phyloP scores from a whole-genome alignment of 768 basidiomycete species.

The Lentinus tigrinus region DNA sequence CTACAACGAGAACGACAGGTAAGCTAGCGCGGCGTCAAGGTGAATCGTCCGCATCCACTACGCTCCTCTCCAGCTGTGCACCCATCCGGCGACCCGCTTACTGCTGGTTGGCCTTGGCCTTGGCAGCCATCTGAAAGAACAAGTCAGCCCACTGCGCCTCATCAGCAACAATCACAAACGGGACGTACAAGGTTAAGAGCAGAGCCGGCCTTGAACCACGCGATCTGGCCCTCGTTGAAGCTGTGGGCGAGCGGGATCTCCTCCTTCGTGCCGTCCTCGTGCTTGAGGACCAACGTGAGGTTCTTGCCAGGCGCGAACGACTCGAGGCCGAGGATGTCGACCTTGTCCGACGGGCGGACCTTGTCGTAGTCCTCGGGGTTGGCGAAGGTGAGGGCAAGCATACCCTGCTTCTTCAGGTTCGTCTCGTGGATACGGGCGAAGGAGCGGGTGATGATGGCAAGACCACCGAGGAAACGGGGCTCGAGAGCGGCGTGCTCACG shows the following conservation, averaged over 20 bases:
- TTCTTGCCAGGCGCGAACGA: constrained; percentile 90
- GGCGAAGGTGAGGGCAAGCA: constrained; percentile 93
- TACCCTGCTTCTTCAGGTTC: constrained; percentile 99
- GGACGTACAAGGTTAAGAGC: constrained; percentile 79
- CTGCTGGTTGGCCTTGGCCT: constrained; percentile 43
- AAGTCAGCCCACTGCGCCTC: constrained; percentile 7
- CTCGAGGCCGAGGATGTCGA: constrained; percentile 87
- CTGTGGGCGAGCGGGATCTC: constrained; percentile 83
- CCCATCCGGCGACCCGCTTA: constrained; percentile 20
- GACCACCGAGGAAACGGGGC: constrained; percentile 91
- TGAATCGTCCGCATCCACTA: constrained; percentile 11
- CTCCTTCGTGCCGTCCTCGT: constrained; percentile 76
- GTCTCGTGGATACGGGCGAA: constrained; percentile 99
- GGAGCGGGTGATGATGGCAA: constrained; percentile 93
- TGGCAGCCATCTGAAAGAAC: constrained; percentile 59
- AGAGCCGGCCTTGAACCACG: constrained; percentile 98
- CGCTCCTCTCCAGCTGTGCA: not conserved
- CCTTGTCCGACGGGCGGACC: constrained; percentile 80
- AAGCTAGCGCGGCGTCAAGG: constrained; percentile 7
- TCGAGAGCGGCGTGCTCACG: constrained; percentile 98
- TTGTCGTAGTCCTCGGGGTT: constrained; percentile 95
- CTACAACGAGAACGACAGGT: constrained; percentile 12
- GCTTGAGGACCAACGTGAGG: constrained; percentile 79
- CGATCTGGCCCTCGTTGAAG: constrained; percentile 97
- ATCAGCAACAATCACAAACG: not conserved